A percentile compares a stretch with the other conserved stretches of the same genome.
These are phyloP conservation scores for Penicillium hordei DNA, from an alignment of 2,329 filamentous ascomycete species.

Conservation along the genomic window DNA sequence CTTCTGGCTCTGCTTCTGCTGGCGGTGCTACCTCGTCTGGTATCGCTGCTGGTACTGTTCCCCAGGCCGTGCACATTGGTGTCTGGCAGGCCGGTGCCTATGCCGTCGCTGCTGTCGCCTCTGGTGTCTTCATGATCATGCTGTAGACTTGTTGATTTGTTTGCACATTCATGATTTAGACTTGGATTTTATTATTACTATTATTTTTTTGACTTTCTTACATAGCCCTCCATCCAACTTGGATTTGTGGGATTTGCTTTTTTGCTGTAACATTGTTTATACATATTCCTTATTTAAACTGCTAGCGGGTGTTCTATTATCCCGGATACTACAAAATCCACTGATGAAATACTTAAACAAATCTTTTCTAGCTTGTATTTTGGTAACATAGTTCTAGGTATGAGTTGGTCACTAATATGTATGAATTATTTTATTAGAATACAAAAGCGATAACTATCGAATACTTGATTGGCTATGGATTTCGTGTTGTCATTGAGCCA, in stretches of 20 bases:
- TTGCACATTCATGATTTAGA: slow-evolving; percentile 1
- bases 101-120: slow-evolving; percentile 43
- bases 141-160: slow-evolving; percentile 36
- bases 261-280: slow-evolving; percentile 16
- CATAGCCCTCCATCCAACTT: not conserved
- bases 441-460: not conserved
- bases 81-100: slow-evolving; percentile 46
- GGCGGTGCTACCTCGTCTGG: slow-evolving; percentile 29
- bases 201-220: not conserved
- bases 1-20: slow-evolving; percentile 18
- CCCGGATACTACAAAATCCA: not conserved
- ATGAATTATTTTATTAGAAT: no score
- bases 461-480: not conserved
- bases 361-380: not conserved
- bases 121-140: slow-evolving; percentile 49
- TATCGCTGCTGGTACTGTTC: slow-evolving; percentile 33
- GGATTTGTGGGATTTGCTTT: slow-evolving; percentile 6
- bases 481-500: not conserved
- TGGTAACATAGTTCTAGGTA: not conserved
- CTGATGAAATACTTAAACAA: not conserved
- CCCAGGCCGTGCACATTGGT: slow-evolving; percentile 42
- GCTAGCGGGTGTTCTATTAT: slow-evolving; percentile 13
- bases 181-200: no score
- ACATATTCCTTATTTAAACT: slow-evolving; percentile 14
- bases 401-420: not conserved